Base-by-base conservation (phyloP, 2,329 filamentous ascomycete genomes). In the Ophiostoma sp. region DNA sequence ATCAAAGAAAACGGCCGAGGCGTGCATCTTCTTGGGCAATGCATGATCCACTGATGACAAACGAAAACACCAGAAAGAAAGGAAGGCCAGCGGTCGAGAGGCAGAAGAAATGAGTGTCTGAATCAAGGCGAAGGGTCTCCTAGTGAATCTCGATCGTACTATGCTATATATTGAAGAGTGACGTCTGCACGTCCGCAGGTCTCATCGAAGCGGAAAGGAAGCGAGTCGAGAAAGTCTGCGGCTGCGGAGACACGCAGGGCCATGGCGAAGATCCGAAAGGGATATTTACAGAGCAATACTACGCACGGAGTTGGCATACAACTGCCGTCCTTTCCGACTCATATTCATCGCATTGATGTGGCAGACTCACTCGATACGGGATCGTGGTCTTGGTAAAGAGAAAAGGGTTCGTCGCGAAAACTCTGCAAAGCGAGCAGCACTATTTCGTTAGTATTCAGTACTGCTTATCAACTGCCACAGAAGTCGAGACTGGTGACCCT, bases 1-100 rank as follows among this genome's bases (percentile, higher is more conserved):
- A 48, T 48, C 44, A 48, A 48, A 48, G 44, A 48, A 7, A 48
- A 48, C 44, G 44, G 44, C 52, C 52, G 52, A 57, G 52, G 52
- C 52, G 27, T 57, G 52, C 11, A 57, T 57, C 15, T 13, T 8
- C 52, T 57, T n/a, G 52, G 23, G 23, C 52, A 27, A 13, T 57
- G n/a, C 39, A n/a, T n/a, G 52, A 57, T 57, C 52, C 52, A 57
- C 52, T 57, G 52, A 31, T 57, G 52, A 57, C 52, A 57, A 57
- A 57, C 52, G 52, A 57, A 57, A 57, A 57, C 23, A 57, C 52
- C n/a, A 57, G 52, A 57, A 57, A 57, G 52, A 57, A 57, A 57
- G 52, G 52, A 57, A 57, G 27, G 52, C 27, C 52, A 27, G 13
- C 6, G 15, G 17, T 57, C 23, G 10, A 57, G 23, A 57, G 23